Percentiles rank a stretch among this genome's conserved stretches.
Evolutionary conservation across 495 filamentous ascomycete species (phyloP).

Genomic region (Aeminium ludgeri): DNA sequence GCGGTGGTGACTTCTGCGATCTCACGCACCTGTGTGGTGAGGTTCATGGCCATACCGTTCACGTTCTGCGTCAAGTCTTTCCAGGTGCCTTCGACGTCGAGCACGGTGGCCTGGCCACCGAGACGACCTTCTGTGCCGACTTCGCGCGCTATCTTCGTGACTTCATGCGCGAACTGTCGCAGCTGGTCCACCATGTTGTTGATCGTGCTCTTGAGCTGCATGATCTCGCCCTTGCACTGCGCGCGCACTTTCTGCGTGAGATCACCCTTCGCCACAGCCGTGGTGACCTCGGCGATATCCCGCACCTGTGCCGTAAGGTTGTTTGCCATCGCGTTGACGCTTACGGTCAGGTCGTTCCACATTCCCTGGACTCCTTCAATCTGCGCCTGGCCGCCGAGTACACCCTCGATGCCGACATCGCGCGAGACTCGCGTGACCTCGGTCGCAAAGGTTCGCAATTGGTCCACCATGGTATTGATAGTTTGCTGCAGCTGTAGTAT

Average conservation of each 20-base stretch:
- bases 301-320: constrained; percentile 95
- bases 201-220: constrained; percentile 90
- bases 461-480: constrained; percentile 98
- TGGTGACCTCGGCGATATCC: constrained; percentile 97
- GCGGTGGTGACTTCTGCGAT: constrained; percentile 97
- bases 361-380: constrained; percentile 73
- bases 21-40: constrained; percentile 95
- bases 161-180: constrained; percentile 90
- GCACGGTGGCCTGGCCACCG: constrained; percentile 89
- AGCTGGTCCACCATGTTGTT: constrained; percentile 99
- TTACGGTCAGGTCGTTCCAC: constrained; percentile 96
- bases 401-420: constrained; percentile 94
- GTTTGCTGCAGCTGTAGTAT: constrained; percentile 93
- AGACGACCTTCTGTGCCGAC: constrained; percentile 93
- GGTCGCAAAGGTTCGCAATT: constrained; percentile 88
- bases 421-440: constrained; percentile 93
- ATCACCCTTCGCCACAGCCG: constrained; percentile 89
- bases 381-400: constrained; percentile 89
- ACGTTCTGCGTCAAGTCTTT: constrained; percentile 93
- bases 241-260: constrained; percentile 94
- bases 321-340: constrained; percentile 97
- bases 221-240: constrained; percentile 90
- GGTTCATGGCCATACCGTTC: constrained; percentile 96
- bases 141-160: constrained; percentile 93
- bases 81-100: constrained; percentile 96